Conservation (phyloP, 1,139 yeast species). For the Suhomyces bolitotheri region DNA sequence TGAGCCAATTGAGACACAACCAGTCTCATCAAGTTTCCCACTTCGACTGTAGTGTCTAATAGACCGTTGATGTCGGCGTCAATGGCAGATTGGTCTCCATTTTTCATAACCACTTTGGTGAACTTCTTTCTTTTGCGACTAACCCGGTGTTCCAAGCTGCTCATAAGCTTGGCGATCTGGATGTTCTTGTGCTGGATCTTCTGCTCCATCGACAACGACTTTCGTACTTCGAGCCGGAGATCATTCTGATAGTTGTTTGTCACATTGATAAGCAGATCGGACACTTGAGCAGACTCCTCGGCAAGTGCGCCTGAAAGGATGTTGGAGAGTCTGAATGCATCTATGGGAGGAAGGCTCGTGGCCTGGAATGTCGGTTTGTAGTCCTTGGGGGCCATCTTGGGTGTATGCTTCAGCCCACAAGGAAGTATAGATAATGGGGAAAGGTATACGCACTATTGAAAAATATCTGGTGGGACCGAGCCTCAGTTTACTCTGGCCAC, state of each 20-base stretch:
- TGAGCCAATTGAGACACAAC: constrained; percentile 6
- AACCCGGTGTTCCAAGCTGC: constrained; percentile 23
- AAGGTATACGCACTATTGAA: no score
- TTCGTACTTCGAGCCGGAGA: constrained; percentile 37
- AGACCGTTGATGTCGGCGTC: constrained; percentile 18
- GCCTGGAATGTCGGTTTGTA: constrained; percentile 18
- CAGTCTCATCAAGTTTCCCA: constrained; percentile 7
- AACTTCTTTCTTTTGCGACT: constrained; percentile 22
- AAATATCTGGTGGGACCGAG: no score
- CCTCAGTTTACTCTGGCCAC: no score
- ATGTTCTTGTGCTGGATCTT: constrained; percentile 39
- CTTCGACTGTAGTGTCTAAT: constrained; percentile 11
- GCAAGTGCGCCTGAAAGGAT: constrained; percentile 35
- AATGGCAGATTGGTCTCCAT: constrained; percentile 5
- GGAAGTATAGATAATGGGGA: neutral
- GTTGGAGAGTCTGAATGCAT: constrained; percentile 39
- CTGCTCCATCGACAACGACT: constrained; percentile 39
- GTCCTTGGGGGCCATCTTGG: constrained; percentile 13
- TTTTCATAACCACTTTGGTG: constrained; percentile 11
- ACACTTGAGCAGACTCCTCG: constrained; percentile 35
- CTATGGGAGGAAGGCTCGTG: constrained; percentile 34
- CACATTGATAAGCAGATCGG: constrained; percentile 35
- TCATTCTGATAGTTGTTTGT: constrained; percentile 42
- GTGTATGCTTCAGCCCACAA: neutral
- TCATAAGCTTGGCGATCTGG: constrained; percentile 32